Conservation (phyloP, 1,139 yeast species). For the Lodderomyces pseudojiufengensis region DNA sequence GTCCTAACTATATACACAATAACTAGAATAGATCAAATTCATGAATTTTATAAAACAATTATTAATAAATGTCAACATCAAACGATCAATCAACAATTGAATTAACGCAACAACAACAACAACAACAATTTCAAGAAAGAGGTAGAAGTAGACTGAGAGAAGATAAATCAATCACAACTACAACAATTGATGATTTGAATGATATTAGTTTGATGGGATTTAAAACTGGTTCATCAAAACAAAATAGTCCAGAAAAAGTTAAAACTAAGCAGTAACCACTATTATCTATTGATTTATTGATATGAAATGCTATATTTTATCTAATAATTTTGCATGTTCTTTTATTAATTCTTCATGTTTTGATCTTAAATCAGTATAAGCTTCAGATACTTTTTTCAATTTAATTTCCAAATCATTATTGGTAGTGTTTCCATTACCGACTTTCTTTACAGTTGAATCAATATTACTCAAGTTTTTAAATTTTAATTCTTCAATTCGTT, state of each 20-base stretch:
- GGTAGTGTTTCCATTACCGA: constrained; percentile 8
- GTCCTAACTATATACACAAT: too few relatives aligned
- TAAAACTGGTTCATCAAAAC: constrained; percentile 21
- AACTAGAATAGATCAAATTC: too few relatives aligned
- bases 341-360: constrained; percentile 58
- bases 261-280: background rate
- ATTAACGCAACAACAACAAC: constrained; percentile 9
- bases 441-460: constrained; percentile 30
- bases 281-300: background rate
- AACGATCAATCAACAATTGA: constrained; percentile 4
- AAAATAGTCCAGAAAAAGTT: constrained; percentile 51
- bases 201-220: constrained; percentile 61
- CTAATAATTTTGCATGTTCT: constrained; percentile 44
- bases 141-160: constrained; percentile 13
- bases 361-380: constrained; percentile 55
- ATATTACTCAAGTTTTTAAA: constrained; percentile 42
- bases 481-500: constrained; percentile 49
- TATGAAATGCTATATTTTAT: constrained; percentile 1
- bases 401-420: constrained; percentile 40
- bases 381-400: constrained; percentile 48
- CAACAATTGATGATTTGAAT: constrained; percentile 19
- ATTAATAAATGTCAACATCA: background rate
- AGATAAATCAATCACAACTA: constrained; percentile 23
- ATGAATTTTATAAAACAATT: background rate
- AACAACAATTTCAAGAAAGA: constrained; percentile 8